Evolutionary conservation across 1,284 basidiomycete species (phyloP).

Genomic region (Sutorius eximius): DNA sequence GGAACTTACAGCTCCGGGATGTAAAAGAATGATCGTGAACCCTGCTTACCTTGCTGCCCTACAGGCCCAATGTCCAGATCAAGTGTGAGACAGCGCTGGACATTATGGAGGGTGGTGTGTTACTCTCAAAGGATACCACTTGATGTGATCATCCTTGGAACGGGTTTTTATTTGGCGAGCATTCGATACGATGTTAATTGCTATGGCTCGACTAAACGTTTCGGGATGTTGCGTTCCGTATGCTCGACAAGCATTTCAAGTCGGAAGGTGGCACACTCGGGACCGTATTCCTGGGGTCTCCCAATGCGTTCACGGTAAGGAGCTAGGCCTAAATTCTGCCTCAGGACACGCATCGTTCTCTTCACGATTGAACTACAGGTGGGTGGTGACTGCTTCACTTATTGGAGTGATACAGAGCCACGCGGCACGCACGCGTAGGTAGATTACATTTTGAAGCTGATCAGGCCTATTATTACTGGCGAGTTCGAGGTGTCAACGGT

Average conservation of each 20-base stretch:
- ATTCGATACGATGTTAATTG: background rate
- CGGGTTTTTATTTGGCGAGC: constrained; percentile 34
- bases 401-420: constrained; percentile 38
- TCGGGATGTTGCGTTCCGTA: background rate
- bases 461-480: background rate
- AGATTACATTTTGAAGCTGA: constrained; percentile 11
- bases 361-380: constrained; percentile 3
- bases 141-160: constrained; percentile 5
- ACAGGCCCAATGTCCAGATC: constrained; percentile 46
- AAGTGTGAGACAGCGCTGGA: constrained; percentile 30
- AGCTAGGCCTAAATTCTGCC: background rate
- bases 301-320: background rate
- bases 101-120: constrained; percentile 41
- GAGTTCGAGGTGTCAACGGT: background rate
- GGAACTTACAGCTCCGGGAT: constrained; percentile 44
- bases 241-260: background rate
- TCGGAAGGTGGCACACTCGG: constrained; percentile 27
- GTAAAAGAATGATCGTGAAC: constrained; percentile 52
- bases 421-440: constrained; percentile 49
- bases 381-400: background rate
- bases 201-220: background rate
- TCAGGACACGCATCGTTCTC: constrained; percentile 5
- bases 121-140: constrained; percentile 3
- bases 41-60: constrained; percentile 46
- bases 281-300: constrained; percentile 40